Base-by-base conservation (phyloP, 2,329 filamentous ascomycete genomes). In the Hymenoscyphus salicellus region DNA sequence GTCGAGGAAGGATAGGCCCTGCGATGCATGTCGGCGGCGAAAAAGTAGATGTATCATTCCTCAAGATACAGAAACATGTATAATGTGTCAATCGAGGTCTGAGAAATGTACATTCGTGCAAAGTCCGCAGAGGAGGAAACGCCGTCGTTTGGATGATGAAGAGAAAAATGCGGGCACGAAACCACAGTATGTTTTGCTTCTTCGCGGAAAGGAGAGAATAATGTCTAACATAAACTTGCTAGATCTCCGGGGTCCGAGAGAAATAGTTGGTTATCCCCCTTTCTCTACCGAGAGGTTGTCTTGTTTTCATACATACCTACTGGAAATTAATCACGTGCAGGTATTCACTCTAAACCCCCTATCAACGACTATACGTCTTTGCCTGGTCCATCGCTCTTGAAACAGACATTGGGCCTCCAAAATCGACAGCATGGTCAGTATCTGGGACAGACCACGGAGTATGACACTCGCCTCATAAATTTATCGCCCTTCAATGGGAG, bases 391-490 rank as follows among this genome's bases (percentile, higher is more conserved):
- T 86, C 85, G 63, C 80, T 89, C 70, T 81, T 90, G 63, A 87
- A 87, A 76, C 83, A 86, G 73, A 89, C 87, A 17, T 81, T 94
- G 63, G 91, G 90, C 67, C 83, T 93, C 68, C 90, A 93, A 75
- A 81, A 85, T 72, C 87, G 91, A 75, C 86, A 89, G 66, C 91
- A 89, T 77, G 91, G 89, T 78, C 89, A 91, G 76, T 91, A 93
- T 74, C 89, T 94, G 69, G 91, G 91, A 28, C 85, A 89, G 65
- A 93, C 90, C 56, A 92, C 90, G 55, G 89, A 92, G 70, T 91
- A 93, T 74, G 91, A 94, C 75, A 88, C 89, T n/a, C 87, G 88
- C 23, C 82, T 94, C 64, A 91, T 93, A 77, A 90, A 90, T 71
- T 83, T 93, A 30, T 92, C 90, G 20, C 84, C 87, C 5, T 93